Percentiles rank a stretch among this genome's conserved stretches.
phyloP scores from a whole-genome alignment of 2,329 filamentous ascomycete species.

The Cladosporium sp. region DNA sequence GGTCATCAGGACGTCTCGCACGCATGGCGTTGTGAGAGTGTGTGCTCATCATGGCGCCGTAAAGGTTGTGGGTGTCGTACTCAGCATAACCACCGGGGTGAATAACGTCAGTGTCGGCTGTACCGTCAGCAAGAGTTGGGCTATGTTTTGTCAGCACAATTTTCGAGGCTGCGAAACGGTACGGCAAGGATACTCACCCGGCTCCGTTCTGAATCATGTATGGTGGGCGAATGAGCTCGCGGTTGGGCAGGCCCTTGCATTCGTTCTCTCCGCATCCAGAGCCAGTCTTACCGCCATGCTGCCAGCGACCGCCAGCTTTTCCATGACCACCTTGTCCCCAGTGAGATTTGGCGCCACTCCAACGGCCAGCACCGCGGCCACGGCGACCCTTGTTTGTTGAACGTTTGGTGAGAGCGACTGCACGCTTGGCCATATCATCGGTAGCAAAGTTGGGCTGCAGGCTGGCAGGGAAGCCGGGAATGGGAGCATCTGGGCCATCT shows the following conservation, averaged over 20 bases:
- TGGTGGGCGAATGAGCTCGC: slow-evolving; percentile 44
- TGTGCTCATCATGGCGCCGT: slow-evolving; percentile 70
- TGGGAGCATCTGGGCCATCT: slow-evolving; percentile 22
- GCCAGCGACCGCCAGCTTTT: slow-evolving; percentile 17
- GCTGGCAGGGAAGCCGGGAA: slow-evolving; percentile 23
- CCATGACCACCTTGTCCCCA: slow-evolving; percentile 21
- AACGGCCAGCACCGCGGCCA: slow-evolving; percentile 15
- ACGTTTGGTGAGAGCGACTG: slow-evolving; percentile 8
- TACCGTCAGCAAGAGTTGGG: slow-evolving; percentile 28
- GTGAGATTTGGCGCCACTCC: slow-evolving; percentile 11
- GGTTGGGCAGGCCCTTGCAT: slow-evolving; percentile 20
- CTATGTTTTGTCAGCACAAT: background rate
- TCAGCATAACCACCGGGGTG: slow-evolving; percentile 65
- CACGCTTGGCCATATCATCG: slow-evolving; percentile 11
- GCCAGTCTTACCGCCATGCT: slow-evolving; percentile 20
- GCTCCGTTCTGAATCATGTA: slow-evolving; percentile 65
- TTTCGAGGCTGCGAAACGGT: background rate
- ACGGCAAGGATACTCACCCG: background rate
- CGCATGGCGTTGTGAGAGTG: slow-evolving; percentile 65
- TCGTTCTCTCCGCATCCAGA: slow-evolving; percentile 21
- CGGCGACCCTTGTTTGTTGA: slow-evolving; percentile 2
- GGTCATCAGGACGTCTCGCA: slow-evolving; percentile 58
- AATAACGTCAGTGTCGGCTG: slow-evolving; percentile 64
- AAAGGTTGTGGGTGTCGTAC: slow-evolving; percentile 74
- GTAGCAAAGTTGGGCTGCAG: slow-evolving; percentile 21